Percentiles rank a stretch among this genome's conserved stretches.
phyloP scores from a whole-genome alignment of 2,329 filamentous ascomycete species.

The Botrytis galanthina region DNA sequence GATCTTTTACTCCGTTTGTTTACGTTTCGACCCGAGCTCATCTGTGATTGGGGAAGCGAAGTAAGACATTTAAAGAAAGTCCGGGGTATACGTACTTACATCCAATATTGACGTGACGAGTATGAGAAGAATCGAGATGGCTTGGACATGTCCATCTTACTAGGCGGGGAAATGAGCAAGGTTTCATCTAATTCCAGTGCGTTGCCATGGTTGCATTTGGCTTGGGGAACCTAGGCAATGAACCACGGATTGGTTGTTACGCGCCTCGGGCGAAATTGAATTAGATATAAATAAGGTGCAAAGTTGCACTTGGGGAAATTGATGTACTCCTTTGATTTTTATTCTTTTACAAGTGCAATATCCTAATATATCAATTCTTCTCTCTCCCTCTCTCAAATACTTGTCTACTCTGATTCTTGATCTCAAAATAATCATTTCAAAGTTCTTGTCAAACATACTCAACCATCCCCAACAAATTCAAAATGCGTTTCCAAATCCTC shows the following conservation, averaged over 20 bases:
- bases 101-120: not conserved
- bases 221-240: not conserved
- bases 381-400: too few species aligned
- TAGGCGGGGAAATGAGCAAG: constrained; percentile 4
- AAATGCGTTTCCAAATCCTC: constrained; percentile 21
- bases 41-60: constrained; percentile 13
- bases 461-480: not conserved
- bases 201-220: constrained; percentile 12
- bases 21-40: not conserved
- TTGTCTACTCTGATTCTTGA: not conserved
- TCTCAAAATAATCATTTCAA: not conserved
- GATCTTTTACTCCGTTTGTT: constrained; percentile 7
- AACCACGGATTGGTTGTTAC: not conserved
- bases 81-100: constrained; percentile 2
- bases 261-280: not conserved
- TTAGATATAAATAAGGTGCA: not conserved
- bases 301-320: constrained; percentile 1
- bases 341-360: not conserved
- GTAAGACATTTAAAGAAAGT: constrained; percentile 6
- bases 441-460: not conserved
- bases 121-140: not conserved
- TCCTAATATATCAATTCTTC: not conserved
- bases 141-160: not conserved
- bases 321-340: not conserved
- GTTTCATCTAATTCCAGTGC: not conserved